Evolutionary conservation across 805 yeast species (phyloP).

Genomic region (Jamesozyma spencerorum): DNA sequence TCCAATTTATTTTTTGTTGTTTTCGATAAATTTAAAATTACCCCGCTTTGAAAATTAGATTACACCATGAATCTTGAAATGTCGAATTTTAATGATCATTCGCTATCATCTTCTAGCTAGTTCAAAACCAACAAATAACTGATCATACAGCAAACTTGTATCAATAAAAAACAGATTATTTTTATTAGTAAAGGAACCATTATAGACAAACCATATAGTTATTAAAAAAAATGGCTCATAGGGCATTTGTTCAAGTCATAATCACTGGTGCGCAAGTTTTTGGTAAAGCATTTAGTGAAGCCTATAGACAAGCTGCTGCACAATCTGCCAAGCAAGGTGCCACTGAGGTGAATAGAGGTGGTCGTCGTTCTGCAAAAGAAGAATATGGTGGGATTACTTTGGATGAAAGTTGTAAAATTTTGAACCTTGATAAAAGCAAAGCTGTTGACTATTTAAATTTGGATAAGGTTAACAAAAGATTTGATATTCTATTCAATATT

Average conservation of each 20-base stretch:
- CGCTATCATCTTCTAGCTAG: too few species aligned
- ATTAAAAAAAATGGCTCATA: constrained; percentile 78
- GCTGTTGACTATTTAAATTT: constrained; percentile 41
- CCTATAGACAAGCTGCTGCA: constrained; percentile 92
- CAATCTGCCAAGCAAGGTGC: constrained; percentile 72
- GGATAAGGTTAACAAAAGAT: constrained; percentile 59
- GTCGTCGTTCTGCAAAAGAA: constrained; percentile 32
- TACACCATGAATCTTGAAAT: too few species aligned
- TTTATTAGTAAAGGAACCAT: too few species aligned
- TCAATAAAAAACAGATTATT: too few species aligned
- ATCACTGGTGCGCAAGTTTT: constrained; percentile 93
- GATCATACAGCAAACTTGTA: too few species aligned
- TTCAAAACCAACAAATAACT: too few species aligned
- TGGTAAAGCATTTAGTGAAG: constrained; percentile 93
- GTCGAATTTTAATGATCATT: too few species aligned
- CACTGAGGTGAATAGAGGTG: constrained; percentile 30
- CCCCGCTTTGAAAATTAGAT: too few species aligned
- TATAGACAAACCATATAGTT: too few species aligned
- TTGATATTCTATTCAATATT: constrained; percentile 73
- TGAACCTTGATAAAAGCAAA: constrained; percentile 59
- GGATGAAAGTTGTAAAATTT: constrained; percentile 85
- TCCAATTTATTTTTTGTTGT: constrained; percentile 41
- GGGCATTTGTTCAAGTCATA: constrained; percentile 79
- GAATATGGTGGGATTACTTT: constrained; percentile 68
- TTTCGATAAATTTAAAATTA: too few species aligned